Evolutionary conservation across 768 basidiomycete species (phyloP), one percentile per base, ranked within the genome.

Genomic region (Obba rivulosa): DNA sequence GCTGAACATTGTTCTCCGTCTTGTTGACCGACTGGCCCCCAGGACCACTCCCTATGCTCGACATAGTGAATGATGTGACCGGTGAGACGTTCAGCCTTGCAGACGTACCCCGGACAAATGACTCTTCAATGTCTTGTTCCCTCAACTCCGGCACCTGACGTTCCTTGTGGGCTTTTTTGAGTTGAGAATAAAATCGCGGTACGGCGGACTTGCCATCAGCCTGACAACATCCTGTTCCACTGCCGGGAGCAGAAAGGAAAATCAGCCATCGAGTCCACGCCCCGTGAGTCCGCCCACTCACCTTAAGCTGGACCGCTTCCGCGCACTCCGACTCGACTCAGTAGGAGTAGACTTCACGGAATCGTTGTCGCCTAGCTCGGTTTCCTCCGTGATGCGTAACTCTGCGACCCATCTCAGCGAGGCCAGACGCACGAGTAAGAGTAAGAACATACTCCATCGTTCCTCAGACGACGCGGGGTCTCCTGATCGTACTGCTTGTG

Each of bases 21-120:
- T 96, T 97, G 74, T 97, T 95, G 63, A 95, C 84, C 22, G 91
- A 92, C 74, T 97, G 93, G n/a, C 93, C 93, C 23, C 93, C 93
- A 52, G 92, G 92, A 16, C 92, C 93, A 61, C 88, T 84, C 39
- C 91, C 91, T 92, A 60, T 22, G 41, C 2, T 9, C 24, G 28
- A 25, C 42, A 48, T 62, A 23, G 56, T n/a, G 17, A n/a, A 49
- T 28, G 36, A 17, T 14, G 14, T 18, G 18, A 37, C 16, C 14
- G 24, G 42, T 41, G 20, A 39, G 1, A 42, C 16, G 43, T 40
- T 10, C 20, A 23, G 25, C 20, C 36, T 16, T 43, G 21, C 10
- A 21, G 11, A 13, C 36, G 60, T 45, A 87, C 92, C 92, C 64
- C 89, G 76, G 43, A 94, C 86, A 65, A 95, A 95, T 18, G 74